Evolutionary conservation across 306 rosid genomes (phyloP).

Genomic region (Astragalus membranaceus): DNA sequence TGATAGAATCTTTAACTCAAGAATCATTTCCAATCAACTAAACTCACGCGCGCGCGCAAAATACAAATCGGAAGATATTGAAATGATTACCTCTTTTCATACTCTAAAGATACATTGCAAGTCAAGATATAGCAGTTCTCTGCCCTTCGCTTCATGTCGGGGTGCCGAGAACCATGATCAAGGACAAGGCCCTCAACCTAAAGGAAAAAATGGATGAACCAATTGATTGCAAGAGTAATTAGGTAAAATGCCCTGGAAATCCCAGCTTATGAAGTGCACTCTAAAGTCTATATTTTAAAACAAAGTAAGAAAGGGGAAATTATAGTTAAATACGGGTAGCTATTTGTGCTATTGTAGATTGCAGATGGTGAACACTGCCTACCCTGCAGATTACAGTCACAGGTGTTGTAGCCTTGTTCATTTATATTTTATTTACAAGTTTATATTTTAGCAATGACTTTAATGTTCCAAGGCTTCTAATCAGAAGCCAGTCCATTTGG

Average conservation of each 20-base stretch:
- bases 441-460: neutral
- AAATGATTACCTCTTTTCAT: conserved; percentile 73
- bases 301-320: neutral
- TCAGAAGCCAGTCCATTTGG: neutral
- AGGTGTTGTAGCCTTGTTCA: neutral
- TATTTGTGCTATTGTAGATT: neutral
- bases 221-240: neutral
- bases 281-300: neutral
- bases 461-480: neutral
- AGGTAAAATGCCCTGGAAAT: neutral
- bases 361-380: neutral
- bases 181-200: conserved; percentile 99
- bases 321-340: neutral
- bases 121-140: conserved; percentile 89
- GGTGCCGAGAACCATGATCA: conserved; percentile 99
- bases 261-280: neutral
- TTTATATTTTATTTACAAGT: neutral
- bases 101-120: conserved; percentile 85
- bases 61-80: neutral
- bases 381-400: neutral
- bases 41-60: neutral
- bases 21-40: neutral
- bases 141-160: conserved; percentile 95
- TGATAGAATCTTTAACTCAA: neutral
- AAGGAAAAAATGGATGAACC: neutral